A percentile compares a stretch with the other conserved stretches of the same genome.
phyloP scores from a whole-genome alignment of 495 filamentous ascomycete genomes.

The Pyronema domesticum region DNA sequence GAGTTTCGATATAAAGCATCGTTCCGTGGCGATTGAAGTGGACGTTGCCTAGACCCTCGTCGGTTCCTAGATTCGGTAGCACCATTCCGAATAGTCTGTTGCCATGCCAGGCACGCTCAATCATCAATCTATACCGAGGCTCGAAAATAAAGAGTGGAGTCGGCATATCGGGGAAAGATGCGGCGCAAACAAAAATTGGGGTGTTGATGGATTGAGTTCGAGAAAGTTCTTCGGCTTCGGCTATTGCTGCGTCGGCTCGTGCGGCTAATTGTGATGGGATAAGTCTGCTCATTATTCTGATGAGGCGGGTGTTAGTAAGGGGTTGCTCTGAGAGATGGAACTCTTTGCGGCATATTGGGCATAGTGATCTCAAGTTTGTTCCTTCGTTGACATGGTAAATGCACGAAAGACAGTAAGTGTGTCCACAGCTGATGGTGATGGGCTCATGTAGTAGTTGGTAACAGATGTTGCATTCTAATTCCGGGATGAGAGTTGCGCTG shows the following conservation, averaged over 20 bases:
- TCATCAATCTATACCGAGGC: constrained; percentile 74
- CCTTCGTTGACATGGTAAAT: constrained; percentile 22
- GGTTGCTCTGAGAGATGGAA: constrained; percentile 37
- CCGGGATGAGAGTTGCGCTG: constrained; percentile 23
- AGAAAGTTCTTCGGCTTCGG: constrained; percentile 33
- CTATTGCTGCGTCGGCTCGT: constrained; percentile 32
- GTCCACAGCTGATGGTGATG: constrained; percentile 67
- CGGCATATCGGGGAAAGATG: constrained; percentile 66
- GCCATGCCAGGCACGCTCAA: constrained; percentile 55
- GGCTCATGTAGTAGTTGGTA: constrained; percentile 63
- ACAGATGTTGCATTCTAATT: constrained; percentile 79
- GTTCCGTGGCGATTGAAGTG: constrained; percentile 61
- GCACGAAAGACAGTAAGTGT: constrained; percentile 75
- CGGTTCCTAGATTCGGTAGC: constrained; percentile 39
- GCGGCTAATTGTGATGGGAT: constrained; percentile 26
- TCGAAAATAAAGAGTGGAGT: constrained; percentile 85
- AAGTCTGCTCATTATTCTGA: no score
- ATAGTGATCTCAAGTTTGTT: constrained; percentile 27
- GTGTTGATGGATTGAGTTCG: constrained; percentile 26
- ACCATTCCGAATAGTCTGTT: constrained; percentile 71
- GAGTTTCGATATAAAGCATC: constrained; percentile 50
- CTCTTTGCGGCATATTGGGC: constrained; percentile 57
- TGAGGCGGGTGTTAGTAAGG: no score
- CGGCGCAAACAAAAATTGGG: constrained; percentile 64
- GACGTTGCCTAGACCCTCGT: constrained; percentile 36